Percentiles rank a stretch among this genome's conserved stretches.
These are phyloP conservation scores for Anthracocystis panici-leucophaei DNA, from an alignment of 1,284 basidiomycete genomes.

Conservation along the genomic window DNA sequence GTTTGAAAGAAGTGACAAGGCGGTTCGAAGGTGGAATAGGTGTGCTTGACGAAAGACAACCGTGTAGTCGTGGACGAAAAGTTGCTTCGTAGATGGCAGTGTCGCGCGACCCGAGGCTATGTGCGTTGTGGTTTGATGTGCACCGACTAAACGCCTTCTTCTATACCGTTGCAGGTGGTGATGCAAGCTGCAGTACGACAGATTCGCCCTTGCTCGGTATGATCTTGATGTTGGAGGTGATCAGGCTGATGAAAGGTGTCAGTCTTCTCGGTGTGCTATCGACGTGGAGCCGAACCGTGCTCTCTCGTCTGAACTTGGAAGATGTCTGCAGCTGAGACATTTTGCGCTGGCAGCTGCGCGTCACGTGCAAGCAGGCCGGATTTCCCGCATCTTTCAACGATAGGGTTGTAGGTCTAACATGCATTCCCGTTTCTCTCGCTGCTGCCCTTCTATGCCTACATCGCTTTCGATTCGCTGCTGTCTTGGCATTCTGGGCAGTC, in stretches of 20 bases:
- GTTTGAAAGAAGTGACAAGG: neutral
- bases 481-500: too few relatives aligned
- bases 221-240: neutral
- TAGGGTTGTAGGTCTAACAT: constrained; percentile 1
- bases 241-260: constrained; percentile 14
- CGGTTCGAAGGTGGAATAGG: neutral
- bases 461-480: too few relatives aligned
- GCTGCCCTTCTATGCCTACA: too few relatives aligned
- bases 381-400: too few relatives aligned
- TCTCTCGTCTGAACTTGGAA: constrained; percentile 11
- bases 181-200: neutral
- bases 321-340: constrained; percentile 23
- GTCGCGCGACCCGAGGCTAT: constrained; percentile 4
- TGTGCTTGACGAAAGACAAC: neutral
- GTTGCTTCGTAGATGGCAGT: too few relatives aligned
- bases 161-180: neutral
- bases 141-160: neutral
- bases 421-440: neutral
- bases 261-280: neutral
- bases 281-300: constrained; percentile 48
- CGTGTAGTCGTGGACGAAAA: too few relatives aligned
- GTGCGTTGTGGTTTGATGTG: too few relatives aligned
- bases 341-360: constrained; percentile 14
- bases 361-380: constrained; percentile 19
- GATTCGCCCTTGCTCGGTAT: neutral